phyloP scores from a whole-genome alignment of 108 stramenopile species.

The Skeletonema marinoi region DNA sequence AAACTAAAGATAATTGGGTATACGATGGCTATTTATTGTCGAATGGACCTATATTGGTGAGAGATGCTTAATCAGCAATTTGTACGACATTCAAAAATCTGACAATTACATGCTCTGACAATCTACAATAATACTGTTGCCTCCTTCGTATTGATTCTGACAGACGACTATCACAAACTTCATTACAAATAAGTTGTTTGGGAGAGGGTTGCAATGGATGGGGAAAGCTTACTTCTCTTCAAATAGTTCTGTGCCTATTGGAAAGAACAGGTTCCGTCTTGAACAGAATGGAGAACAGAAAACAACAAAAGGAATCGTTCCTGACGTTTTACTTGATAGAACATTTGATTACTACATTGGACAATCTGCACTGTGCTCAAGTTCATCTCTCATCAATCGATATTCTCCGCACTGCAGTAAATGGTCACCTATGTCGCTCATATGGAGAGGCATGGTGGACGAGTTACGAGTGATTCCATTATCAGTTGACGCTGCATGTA shows the following conservation, averaged over 20 bases:
- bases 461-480: slow-evolving; percentile 29
- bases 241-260: slow-evolving; percentile 2
- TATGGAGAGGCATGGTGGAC: slow-evolving; percentile 46
- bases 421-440: slow-evolving; percentile 24
- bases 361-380: slow-evolving; percentile 6
- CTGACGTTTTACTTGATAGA: slow-evolving; percentile 14
- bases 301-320: background rate
- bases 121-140: background rate
- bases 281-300: background rate
- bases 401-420: slow-evolving; percentile 20
- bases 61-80: background rate
- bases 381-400: slow-evolving; percentile 23
- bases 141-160: too few relatives aligned
- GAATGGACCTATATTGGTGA: slow-evolving; percentile 38
- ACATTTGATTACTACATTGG: slow-evolving; percentile 39
- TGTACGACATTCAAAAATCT: background rate
- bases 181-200: slow-evolving; percentile 38
- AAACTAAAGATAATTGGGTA: background rate
- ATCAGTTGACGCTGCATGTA: background rate
- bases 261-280: slow-evolving; percentile 31
- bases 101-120: background rate
- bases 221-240: slow-evolving; percentile 27
- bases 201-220: slow-evolving; percentile 25
- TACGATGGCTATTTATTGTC: slow-evolving; percentile 34
- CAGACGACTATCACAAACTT: slow-evolving; percentile 37